Evolutionary conservation across 768 basidiomycete species (phyloP).

Genomic region (Clavaria fumosa): DNA sequence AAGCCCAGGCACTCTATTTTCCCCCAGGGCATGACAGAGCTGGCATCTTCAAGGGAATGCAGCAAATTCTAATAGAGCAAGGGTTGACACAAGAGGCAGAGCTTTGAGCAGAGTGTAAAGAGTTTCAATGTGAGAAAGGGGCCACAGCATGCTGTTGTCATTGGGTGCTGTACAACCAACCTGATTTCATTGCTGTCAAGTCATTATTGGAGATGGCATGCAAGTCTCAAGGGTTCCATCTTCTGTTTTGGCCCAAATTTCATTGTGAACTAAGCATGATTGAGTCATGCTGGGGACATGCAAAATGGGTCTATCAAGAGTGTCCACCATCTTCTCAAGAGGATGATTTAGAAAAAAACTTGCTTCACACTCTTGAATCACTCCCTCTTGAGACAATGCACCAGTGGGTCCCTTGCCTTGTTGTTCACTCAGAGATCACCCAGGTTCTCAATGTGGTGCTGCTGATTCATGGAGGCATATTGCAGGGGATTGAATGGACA

Average conservation of each 20-base stretch:
- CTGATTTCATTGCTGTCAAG: constrained; percentile 18
- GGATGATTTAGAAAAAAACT: no score
- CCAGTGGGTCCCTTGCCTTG: no score
- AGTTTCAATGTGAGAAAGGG: constrained; percentile 9
- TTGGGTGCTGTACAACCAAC: constrained; percentile 17
- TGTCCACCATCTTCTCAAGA: constrained; percentile 14
- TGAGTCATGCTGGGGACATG: constrained; percentile 21
- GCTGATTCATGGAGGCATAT: no score
- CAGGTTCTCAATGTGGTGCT: no score
- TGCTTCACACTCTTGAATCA: no score
- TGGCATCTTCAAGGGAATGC: constrained; percentile 6
- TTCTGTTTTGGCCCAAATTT: constrained; percentile 17
- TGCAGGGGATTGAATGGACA: no score
- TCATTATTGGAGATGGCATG: constrained; percentile 9
- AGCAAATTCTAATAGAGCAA: constrained; percentile 1
- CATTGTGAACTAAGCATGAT: no score
- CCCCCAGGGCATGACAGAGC: constrained; percentile 1
- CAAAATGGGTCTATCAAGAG: constrained; percentile 17
- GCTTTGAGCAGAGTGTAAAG: neutral
- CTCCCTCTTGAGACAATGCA: no score
- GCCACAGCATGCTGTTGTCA: constrained; percentile 16
- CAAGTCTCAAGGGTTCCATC: constrained; percentile 8
- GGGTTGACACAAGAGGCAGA: constrained; percentile 1
- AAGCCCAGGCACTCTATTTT: constrained; percentile 5
- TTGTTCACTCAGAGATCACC: no score